Base-by-base conservation (phyloP, 495 filamentous ascomycete genomes). In the Neurospora sp. region DNA sequence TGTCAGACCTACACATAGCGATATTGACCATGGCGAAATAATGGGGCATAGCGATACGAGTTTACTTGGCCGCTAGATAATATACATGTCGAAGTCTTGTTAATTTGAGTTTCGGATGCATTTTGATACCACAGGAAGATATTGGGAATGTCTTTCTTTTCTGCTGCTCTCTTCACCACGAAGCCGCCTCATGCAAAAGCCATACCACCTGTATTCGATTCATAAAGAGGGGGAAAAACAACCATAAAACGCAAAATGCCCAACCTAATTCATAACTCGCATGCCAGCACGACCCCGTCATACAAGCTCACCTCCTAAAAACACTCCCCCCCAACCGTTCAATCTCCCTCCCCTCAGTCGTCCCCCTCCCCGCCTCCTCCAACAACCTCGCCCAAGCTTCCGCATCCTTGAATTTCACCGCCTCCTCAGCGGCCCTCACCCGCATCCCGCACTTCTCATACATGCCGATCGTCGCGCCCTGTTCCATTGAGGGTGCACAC, bases 401-500 rank as follows among this genome's bases (percentile, higher is more conserved):
- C 71, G 90, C 80, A 81, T 98, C 93, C 82, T 92, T 97, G 71
- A 86, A 85, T 85, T 89, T 92, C 48, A 93, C 87, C 42, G 96
- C 94, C 83, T 98, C 96, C 82, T 98, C 94, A 18, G 91, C 96
- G 12, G 96, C 96, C 84, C 94, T 93, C 31, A 92, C 89, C 38
- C 94, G 86, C 89, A 96, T 89, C 35, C 94, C 94, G 80, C 96
- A 98, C 83, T 97, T 97, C 76, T 96, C 89, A 88, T 93, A 98
- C 96, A 98, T 97, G 78, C 93, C 90, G 71, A 97, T 89, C 40
- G 91, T 85, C 72, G 94, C 92, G 4, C 84, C 85, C 4, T 80
- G 78, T 69, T 88, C 86, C 11, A 87, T 83, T 27, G 23, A 8
- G 6, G 54, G 5, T 9, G 81, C 82, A 83, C 94, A 97, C 82